Evolutionary conservation across 805 yeast genomes (phyloP).

Genomic region (Yamadazyma tumulicola): DNA sequence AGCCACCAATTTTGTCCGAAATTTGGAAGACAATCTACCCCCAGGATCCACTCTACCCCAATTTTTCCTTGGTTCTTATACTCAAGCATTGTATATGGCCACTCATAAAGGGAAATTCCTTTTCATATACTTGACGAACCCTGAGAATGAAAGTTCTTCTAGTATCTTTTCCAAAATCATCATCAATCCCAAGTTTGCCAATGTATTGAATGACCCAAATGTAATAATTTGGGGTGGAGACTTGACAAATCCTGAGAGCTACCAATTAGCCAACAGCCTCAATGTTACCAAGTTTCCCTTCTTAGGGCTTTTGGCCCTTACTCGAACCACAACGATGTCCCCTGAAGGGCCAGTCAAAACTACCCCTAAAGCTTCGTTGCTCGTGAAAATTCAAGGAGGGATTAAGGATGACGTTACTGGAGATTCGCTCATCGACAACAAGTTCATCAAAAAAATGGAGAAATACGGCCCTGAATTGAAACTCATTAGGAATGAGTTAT

Average conservation of each 20-base stretch:
- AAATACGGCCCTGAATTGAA: conserved; percentile 61
- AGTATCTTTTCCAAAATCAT: conserved; percentile 54
- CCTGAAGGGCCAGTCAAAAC: conserved; percentile 53
- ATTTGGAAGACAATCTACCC: conserved; percentile 43
- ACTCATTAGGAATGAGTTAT: conserved; percentile 58
- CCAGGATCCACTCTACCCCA: conserved; percentile 27
- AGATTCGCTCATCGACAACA: conserved; percentile 29
- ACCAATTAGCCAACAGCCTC: conserved; percentile 74
- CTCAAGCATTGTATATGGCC: conserved; percentile 70
- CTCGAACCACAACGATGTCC: conserved; percentile 51
- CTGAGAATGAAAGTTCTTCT: conserved; percentile 60
- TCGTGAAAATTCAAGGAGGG: conserved; percentile 63
- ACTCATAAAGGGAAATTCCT: conserved; percentile 70
- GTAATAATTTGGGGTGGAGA: conserved; percentile 86
- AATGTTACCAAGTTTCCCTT: conserved; percentile 77
- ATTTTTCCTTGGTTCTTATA: conserved; percentile 73
- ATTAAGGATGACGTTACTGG: conserved; percentile 39
- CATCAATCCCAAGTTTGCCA: conserved; percentile 46
- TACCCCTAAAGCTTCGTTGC: conserved; percentile 55
- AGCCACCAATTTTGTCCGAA: conserved; percentile 49
- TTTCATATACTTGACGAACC: conserved; percentile 68
- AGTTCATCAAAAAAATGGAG: conserved; percentile 44
- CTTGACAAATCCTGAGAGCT: conserved; percentile 75
- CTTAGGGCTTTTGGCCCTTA: conserved; percentile 69
- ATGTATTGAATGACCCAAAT: conserved; percentile 38